phyloP scores from a whole-genome alignment of 1,284 basidiomycete genomes.

The Irpex lacteus region DNA sequence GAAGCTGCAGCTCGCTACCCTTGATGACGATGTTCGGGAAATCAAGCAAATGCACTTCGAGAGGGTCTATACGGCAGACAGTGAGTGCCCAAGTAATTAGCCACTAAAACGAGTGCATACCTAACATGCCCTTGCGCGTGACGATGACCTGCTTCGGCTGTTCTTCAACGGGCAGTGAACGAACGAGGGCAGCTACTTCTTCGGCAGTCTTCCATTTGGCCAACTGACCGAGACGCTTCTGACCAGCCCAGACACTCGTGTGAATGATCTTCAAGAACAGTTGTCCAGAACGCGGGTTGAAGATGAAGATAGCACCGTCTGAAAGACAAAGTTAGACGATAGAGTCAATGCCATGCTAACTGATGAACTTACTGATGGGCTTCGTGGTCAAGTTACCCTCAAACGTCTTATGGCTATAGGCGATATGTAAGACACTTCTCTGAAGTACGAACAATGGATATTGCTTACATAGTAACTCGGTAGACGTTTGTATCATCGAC shows the following conservation, averaged over 20 bases:
- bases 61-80: conserved; percentile 59
- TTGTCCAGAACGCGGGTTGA: conserved; percentile 98
- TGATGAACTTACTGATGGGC: conserved; percentile 76
- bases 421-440: conserved; percentile 10
- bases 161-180: conserved; percentile 97
- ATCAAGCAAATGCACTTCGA: conserved; percentile 98
- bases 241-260: conserved; percentile 99
- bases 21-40: conserved; percentile 99
- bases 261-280: conserved; percentile 99
- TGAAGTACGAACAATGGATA: not conserved
- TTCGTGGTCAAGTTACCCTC: conserved; percentile 99
- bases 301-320: conserved; percentile 99
- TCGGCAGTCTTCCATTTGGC: conserved; percentile 99
- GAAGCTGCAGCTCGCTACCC: conserved; percentile 95
- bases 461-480: conserved; percentile 90
- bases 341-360: not conserved
- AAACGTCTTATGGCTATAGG: conserved; percentile 89
- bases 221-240: conserved; percentile 98
- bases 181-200: conserved; percentile 97
- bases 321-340: not conserved
- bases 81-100: conserved; percentile 6
- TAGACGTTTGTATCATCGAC: conserved; percentile 99
- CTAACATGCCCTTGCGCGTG: conserved; percentile 99
- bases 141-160: conserved; percentile 99
- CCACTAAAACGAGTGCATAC: conserved; percentile 35